A percentile compares a stretch with the other conserved stretches of the same genome.
Evolutionary conservation across 164 flowering plant species (phyloP).

Genomic region (Annona cherimola): DNA sequence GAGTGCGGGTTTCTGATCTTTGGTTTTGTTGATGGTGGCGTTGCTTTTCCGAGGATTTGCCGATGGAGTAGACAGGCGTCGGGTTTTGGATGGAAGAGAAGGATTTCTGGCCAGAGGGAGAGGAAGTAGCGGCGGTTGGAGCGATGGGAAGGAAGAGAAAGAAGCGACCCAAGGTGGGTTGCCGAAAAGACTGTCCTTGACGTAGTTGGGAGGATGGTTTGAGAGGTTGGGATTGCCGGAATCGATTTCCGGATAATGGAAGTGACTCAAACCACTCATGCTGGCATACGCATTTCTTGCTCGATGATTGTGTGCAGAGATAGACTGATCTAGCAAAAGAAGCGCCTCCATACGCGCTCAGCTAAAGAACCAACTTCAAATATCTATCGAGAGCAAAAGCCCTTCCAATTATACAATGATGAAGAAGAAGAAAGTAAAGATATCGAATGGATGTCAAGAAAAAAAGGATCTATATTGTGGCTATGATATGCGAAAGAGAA

Average conservation of each 20-base stretch:
- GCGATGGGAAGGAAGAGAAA: constrained; percentile 9
- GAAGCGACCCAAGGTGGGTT: constrained; percentile 18
- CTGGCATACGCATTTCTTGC: not conserved
- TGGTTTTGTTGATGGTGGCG: constrained; percentile 7
- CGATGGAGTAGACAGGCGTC: constrained; percentile 6
- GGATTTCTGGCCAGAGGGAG: constrained; percentile 28
- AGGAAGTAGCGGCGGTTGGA: constrained; percentile 59
- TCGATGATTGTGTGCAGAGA: not conserved
- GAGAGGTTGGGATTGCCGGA: constrained; percentile 3
- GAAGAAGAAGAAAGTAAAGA: not conserved
- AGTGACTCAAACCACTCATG: not conserved
- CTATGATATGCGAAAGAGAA: not conserved
- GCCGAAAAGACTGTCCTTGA: constrained; percentile 18
- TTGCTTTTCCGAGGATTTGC: constrained; percentile 5
- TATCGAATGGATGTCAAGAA: not conserved
- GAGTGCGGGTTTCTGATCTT: constrained; percentile 25
- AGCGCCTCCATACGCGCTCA: constrained; percentile 6
- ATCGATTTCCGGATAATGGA: not conserved
- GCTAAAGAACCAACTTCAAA: not conserved
- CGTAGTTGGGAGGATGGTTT: not conserved
- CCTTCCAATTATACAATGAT: not conserved
- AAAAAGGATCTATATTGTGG: not conserved
- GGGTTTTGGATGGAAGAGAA: constrained; percentile 19
- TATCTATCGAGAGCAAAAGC: not conserved
- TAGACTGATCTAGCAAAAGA: constrained; percentile 9